These are phyloP conservation scores for Mycena metata DNA, from an alignment of 768 basidiomycete species.

Conservation along the genomic window DNA sequence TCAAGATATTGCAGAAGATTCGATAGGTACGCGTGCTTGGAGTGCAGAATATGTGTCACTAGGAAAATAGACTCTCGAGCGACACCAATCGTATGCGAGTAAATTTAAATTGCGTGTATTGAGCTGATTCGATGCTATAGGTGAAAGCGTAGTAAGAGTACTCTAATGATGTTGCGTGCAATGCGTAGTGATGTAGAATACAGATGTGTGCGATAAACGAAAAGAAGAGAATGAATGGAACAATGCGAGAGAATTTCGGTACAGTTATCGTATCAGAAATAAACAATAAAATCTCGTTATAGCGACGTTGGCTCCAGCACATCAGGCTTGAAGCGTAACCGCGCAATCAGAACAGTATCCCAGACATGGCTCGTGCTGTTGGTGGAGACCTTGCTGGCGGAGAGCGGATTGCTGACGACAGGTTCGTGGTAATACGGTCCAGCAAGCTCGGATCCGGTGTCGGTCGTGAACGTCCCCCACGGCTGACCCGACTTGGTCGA, in stretches of 20 bases:
- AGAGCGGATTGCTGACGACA: slow-evolving; percentile 49
- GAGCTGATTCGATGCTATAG: slow-evolving; percentile 10
- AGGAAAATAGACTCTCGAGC: no score
- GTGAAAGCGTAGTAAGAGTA: slow-evolving; percentile 22
- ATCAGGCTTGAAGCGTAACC: slow-evolving; percentile 77
- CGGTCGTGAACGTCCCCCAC: slow-evolving; percentile 82
- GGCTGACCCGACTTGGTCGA: slow-evolving; percentile 64
- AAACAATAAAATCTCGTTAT: slow-evolving; percentile 37
- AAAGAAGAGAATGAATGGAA: slow-evolving; percentile 13
- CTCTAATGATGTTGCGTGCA: slow-evolving; percentile 15
- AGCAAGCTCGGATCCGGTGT: slow-evolving; percentile 58
- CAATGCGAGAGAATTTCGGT: slow-evolving; percentile 5
- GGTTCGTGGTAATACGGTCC: slow-evolving; percentile 66
- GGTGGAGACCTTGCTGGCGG: slow-evolving; percentile 68
- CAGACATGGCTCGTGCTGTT: slow-evolving; percentile 51
- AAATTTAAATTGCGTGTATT: no score
- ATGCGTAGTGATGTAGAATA: slow-evolving; percentile 17
- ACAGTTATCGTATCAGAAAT: not conserved
- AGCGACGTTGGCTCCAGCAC: slow-evolving; percentile 66
- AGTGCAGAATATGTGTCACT: no score
- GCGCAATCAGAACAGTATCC: slow-evolving; percentile 74
- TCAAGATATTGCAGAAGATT: no score
- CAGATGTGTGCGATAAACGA: slow-evolving; percentile 27
- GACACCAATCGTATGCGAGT: no score
- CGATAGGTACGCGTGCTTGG: no score